Evolutionary conservation across 2,329 filamentous ascomycete genomes (phyloP), one percentile per base, ranked within the genome.

Genomic region (Alternaria arborescens): DNA sequence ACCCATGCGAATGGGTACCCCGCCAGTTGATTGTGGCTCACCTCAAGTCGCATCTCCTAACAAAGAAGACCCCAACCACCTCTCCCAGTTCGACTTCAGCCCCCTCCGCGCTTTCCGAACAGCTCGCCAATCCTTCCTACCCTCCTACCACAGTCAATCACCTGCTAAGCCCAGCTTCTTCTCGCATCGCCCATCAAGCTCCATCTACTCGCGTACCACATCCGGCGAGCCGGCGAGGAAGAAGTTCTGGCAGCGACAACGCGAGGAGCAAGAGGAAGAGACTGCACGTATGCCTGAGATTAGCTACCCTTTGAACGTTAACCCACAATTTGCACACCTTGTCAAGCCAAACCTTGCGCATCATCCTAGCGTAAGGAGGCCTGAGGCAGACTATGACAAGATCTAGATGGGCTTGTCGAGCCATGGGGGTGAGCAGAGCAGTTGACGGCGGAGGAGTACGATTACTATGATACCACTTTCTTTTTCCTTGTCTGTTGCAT

Each of bases 331-430:
- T 71, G 79, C 83, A 30, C 83, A 85, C 67, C 82, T 88, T 41
- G 78, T 83, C 48, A 79, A 82, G 66, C 87, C 87, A 3, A 82
- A 88, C 67, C 76, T 85, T 55, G 84, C 86, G 3, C 81, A 87
- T 68, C 87, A 89, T 81, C 87, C 67, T 2, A 78, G 75, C 32
- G 60, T 70, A 18, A 61, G 74, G 52, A 66, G 76, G 34, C 68
- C 70, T 0, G 75, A 77, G 61, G 67, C 59, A 3, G 70, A 76
- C 28, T 74, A 65, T 24, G 68, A 72, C 44, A 75, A 71, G 66
- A 66, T 77, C 50, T 77, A 61, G 40, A 41, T 32, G 26, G 8
- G 8, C 36, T 30, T 51, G 22, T 1, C 18, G 12, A 34, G 5
- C 24, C 32, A 30, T 24, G 12, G 22, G 24, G 20, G 3, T 1